Percentiles rank a stretch among this genome's conserved stretches.
These are phyloP conservation scores for Astrothelium subdiscretum DNA, from an alignment of 495 filamentous ascomycete genomes.

Conservation along the genomic window DNA sequence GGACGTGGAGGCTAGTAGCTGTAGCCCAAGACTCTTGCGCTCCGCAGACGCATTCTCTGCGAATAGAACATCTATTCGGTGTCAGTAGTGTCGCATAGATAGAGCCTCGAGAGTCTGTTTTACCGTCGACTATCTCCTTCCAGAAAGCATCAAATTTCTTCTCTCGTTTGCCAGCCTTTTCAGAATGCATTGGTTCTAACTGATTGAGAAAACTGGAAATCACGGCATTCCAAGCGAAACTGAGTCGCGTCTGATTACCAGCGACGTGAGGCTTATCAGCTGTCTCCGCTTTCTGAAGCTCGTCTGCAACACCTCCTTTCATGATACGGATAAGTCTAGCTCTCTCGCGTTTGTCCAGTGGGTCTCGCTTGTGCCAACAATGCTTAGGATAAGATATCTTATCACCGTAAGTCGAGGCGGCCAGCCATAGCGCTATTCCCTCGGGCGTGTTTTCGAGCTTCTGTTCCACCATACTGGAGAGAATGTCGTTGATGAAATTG, in stretches of 20 bases:
- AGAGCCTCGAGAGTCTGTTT: constrained; percentile 25
- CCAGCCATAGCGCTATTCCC: constrained; percentile 81
- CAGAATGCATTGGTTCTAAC: constrained; percentile 14
- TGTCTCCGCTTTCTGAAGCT: constrained; percentile 36
- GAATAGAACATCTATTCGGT: constrained; percentile 59
- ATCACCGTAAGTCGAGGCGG: constrained; percentile 48
- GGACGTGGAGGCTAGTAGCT: constrained; percentile 66
- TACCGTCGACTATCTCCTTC: constrained; percentile 78
- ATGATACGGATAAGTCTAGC: constrained; percentile 57
- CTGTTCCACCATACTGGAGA: constrained; percentile 48
- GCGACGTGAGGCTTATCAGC: constrained; percentile 34
- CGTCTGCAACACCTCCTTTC: constrained; percentile 54
- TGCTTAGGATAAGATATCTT: constrained; percentile 49
- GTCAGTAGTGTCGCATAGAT: background rate
- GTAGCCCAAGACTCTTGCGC: constrained; percentile 83
- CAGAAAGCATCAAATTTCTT: constrained; percentile 65
- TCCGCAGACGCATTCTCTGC: constrained; percentile 67
- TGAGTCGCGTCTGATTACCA: constrained; percentile 65
- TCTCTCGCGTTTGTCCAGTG: constrained; percentile 53
- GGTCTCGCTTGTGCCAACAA: constrained; percentile 64
- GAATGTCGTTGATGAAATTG: constrained; percentile 44
- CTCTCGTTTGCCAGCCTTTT: constrained; percentile 26
- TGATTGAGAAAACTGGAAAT: constrained; percentile 43
- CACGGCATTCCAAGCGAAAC: constrained; percentile 72
- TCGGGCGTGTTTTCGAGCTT: constrained; percentile 68